phyloP scores from a whole-genome alignment of 352 stramenopile species.

The Blastocystis sp. region DNA sequence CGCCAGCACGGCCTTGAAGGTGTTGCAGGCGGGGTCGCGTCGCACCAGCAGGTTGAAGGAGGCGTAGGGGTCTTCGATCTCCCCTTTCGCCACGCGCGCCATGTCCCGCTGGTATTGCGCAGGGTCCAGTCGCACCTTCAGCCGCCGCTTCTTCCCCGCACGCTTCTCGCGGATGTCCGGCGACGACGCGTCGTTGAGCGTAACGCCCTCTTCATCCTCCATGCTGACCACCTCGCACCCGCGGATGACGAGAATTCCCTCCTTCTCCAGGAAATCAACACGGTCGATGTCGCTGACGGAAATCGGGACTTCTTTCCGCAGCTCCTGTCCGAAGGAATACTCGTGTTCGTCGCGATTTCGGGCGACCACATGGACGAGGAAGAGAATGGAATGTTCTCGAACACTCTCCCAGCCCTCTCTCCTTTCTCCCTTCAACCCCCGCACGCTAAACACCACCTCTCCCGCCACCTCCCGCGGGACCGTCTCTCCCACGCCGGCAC shows the following conservation, averaged over 20 bases:
- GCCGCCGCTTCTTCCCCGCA: slow-evolving; percentile 67
- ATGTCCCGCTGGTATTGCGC: slow-evolving; percentile 83
- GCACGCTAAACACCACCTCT: slow-evolving; percentile 75
- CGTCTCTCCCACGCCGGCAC: slow-evolving; percentile 76
- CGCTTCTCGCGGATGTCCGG: slow-evolving; percentile 44
- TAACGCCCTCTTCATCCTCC: slow-evolving; percentile 70
- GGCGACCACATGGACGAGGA: slow-evolving; percentile 74
- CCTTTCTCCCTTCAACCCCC: slow-evolving; percentile 64
- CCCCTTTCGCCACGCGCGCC: slow-evolving; percentile 57
- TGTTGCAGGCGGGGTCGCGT: slow-evolving; percentile 69
- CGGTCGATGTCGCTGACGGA: slow-evolving; percentile 63
- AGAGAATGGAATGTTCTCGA: slow-evolving; percentile 81
- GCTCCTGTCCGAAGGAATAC: slow-evolving; percentile 56
- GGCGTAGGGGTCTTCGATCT: slow-evolving; percentile 63
- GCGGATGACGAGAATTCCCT: slow-evolving; percentile 71
- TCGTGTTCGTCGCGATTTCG: slow-evolving; percentile 68
- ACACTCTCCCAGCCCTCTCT: slow-evolving; percentile 77
- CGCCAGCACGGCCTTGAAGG: slow-evolving; percentile 84
- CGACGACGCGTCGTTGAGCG: slow-evolving; percentile 67
- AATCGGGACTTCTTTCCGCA: neutral
- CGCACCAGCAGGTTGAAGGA: slow-evolving; percentile 22
- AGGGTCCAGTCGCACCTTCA: slow-evolving; percentile 79
- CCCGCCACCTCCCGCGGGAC: slow-evolving; percentile 71
- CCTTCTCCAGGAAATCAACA: slow-evolving; percentile 71
- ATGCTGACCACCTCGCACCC: slow-evolving; percentile 74